Base-by-base conservation (phyloP, 495 filamentous ascomycete species). In the Penicillium mononematosum region DNA sequence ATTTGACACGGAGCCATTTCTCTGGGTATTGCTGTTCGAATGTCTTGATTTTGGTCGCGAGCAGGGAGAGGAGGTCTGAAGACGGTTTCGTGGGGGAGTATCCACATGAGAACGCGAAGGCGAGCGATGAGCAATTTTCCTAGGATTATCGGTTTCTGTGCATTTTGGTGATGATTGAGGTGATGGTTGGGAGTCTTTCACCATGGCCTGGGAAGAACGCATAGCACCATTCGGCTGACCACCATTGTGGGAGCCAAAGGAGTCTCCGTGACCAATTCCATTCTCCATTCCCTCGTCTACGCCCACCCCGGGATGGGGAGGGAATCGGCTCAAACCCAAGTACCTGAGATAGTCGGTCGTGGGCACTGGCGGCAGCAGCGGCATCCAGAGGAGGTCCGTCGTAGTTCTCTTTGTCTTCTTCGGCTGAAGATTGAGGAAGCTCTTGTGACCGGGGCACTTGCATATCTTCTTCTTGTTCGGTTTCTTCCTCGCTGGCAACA, bases 401-500 rank as follows among this genome's bases (percentile, higher is more conserved):
- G 45, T 68, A 75, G 38, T 82, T 82, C 57, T 82, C 80, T 53
- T 82, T 82, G 50, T 82, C 76, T 42, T 81, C 80, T 38, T 81
- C 79, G 3, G 58, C 71, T 47, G 66, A 65, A 10, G 63, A 63
- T 29, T 66, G 55, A 29, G 57, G 55, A 16, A 32, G 46, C 14
- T 71, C 66, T 45, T 71, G 70, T 32, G 70, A 70, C 29, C 47
- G 62, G 14, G 64, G 60, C 0, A 73, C 58, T 45, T 68, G 60
- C 5, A 60, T 59, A 42, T 77, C 70, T 39, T 81, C 78, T 52
- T 82, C 80, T 46, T 77, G 74, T 45, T 81, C 79, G 0, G 79
- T 82, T 59, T 82, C 79, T 53, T 78, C 80, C 62, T 82, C 80
- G 22, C 76, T 82, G 10, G 63, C 61, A 20, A 57, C 69, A 6